These are phyloP conservation scores for Hortaea werneckii DNA, from an alignment of 2,329 filamentous ascomycete species.

Conservation along the genomic window DNA sequence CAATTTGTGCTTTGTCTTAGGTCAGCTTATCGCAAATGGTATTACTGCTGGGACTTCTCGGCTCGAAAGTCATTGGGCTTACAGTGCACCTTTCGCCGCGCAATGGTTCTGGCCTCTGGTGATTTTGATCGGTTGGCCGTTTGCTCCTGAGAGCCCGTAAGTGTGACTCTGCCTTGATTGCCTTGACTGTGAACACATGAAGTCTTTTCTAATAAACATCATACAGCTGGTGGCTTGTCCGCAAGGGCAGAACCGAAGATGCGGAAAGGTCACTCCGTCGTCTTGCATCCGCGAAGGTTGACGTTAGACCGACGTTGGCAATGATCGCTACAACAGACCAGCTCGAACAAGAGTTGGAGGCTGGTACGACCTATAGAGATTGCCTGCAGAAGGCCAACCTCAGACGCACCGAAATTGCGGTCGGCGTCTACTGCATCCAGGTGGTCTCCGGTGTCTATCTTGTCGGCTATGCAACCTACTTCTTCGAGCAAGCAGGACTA, in stretches of 20 bases:
- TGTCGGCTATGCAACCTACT: constrained; percentile 37
- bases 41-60: constrained; percentile 27
- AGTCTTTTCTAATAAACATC: not conserved
- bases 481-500: constrained; percentile 37
- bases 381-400: constrained; percentile 34
- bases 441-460: constrained; percentile 34
- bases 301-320: constrained; percentile 30
- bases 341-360: constrained; percentile 30
- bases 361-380: constrained; percentile 28
- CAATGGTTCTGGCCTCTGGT: constrained; percentile 35
- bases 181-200: not conserved
- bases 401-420: constrained; percentile 34
- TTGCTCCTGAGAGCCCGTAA: constrained; percentile 23
- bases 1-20: constrained; percentile 54
- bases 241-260: constrained; percentile 24
- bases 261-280: constrained; percentile 26
- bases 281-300: constrained; percentile 28
- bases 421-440: constrained; percentile 35
- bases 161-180: not conserved
- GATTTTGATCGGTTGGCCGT: constrained; percentile 28
- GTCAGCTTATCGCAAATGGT: constrained; percentile 45
- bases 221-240: constrained; percentile 25
- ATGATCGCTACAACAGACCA: constrained; percentile 31
- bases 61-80: constrained; percentile 31
- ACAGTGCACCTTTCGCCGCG: constrained; percentile 34